Evolutionary conservation across 495 filamentous ascomycete genomes (phyloP).

Genomic region (Penicillium samsonianum): DNA sequence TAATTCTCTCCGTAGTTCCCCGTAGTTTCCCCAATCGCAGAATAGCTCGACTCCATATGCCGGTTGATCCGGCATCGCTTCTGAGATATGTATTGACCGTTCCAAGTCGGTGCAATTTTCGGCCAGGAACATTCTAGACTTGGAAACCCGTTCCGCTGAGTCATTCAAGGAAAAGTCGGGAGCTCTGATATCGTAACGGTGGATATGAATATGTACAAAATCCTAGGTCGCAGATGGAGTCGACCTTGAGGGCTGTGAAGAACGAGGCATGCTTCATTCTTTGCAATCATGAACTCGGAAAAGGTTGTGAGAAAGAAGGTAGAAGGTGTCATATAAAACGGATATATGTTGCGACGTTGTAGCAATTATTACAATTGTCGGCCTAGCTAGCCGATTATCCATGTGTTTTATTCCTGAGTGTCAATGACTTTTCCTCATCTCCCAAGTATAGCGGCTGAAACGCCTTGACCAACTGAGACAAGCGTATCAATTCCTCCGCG

Average conservation of each 20-base stretch:
- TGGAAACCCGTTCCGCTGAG: not conserved
- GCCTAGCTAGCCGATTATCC: not conserved
- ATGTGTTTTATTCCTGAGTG: not conserved
- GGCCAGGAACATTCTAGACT: not conserved
- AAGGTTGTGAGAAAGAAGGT: too few relatives aligned
- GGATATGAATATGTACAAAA: too few relatives aligned
- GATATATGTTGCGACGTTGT: too few relatives aligned
- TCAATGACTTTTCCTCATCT: not conserved
- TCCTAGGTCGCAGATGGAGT: too few relatives aligned
- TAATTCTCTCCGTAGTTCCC: too few relatives aligned
- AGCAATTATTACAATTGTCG: not conserved
- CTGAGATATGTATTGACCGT: slow-evolving; percentile 6
- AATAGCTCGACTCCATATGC: too few relatives aligned
- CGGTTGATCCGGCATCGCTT: not conserved
- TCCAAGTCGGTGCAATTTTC: slow-evolving; percentile 8
- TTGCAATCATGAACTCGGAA: too few relatives aligned
- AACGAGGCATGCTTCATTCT: too few relatives aligned
- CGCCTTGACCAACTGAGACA: slow-evolving; percentile 15
- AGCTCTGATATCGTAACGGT: too few relatives aligned
- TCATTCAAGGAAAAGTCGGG: not conserved
- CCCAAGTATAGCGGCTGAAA: slow-evolving; percentile 2
- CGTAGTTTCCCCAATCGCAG: too few relatives aligned
- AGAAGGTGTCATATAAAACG: too few relatives aligned
- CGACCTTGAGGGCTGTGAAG: too few relatives aligned
- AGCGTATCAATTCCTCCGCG: not conserved